These are phyloP conservation scores for Blastobotrys proliferans DNA, from an alignment of 1,139 yeast genomes.

Conservation along the genomic window DNA sequence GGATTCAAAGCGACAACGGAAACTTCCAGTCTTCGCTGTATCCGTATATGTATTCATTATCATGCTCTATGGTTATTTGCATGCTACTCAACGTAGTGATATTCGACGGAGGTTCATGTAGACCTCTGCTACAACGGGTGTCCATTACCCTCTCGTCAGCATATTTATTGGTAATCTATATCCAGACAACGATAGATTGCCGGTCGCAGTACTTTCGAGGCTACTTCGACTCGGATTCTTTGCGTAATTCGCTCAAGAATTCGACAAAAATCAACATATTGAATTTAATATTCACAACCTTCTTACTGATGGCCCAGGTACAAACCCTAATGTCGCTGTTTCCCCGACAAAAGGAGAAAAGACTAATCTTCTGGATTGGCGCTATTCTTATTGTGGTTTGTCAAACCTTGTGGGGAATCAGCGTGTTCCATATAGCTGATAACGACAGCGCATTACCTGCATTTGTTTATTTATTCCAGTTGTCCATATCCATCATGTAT, in stretches of 20 bases:
- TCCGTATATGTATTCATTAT: conserved; percentile 55
- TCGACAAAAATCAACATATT: conserved; percentile 50
- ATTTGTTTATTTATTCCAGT: conserved; percentile 70
- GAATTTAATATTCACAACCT: conserved; percentile 56
- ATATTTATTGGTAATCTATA: conserved; percentile 48
- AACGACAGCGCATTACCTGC: conserved; percentile 64
- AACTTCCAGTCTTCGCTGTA: conserved; percentile 13
- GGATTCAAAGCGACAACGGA: conserved; percentile 17
- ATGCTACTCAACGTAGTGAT: conserved; percentile 62
- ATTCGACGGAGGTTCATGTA: conserved; percentile 41
- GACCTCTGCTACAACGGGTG: conserved; percentile 38
- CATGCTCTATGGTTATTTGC: conserved; percentile 63
- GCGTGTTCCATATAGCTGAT: conserved; percentile 45
- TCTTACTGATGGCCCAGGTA: conserved; percentile 69
- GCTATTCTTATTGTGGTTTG: conserved; percentile 51
- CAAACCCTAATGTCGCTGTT: conserved; percentile 72
- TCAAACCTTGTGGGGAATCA: conserved; percentile 66
- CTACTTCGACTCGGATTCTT: conserved; percentile 52
- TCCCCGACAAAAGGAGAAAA: conserved; percentile 65
- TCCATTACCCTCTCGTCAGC: conserved; percentile 19
- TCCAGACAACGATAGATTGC: conserved; percentile 46
- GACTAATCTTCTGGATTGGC: conserved; percentile 63
- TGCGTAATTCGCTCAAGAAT: conserved; percentile 45
- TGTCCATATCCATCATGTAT: conserved; percentile 68
- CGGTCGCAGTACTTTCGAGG: conserved; percentile 43